phyloP scores from a whole-genome alignment of 306 rosid genomes.

The Cucurbita ficifolia region DNA sequence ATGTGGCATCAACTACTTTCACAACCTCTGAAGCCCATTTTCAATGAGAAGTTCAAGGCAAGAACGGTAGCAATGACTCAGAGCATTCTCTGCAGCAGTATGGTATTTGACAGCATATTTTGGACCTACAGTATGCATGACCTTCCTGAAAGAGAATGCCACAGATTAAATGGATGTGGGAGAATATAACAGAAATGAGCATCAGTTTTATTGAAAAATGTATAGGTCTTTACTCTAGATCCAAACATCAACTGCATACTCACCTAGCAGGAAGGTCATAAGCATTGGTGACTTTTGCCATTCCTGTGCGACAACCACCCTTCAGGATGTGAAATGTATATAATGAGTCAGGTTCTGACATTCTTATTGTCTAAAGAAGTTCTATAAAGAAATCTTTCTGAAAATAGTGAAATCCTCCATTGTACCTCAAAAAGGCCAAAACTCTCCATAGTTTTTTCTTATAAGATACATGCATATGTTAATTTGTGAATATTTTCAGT shows the following conservation, averaged over 20 bases:
- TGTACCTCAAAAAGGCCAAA: background rate
- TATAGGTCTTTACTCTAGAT: background rate
- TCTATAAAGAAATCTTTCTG: background rate
- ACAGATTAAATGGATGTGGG: background rate
- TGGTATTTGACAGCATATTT: conserved; percentile 94
- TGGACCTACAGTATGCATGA: conserved; percentile 96
- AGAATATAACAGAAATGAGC: background rate
- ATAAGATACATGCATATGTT: background rate
- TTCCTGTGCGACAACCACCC: conserved; percentile 99
- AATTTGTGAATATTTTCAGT: background rate
- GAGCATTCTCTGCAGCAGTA: conserved; percentile 96
- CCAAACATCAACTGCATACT: conserved; percentile 9
- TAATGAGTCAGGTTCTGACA: conserved; percentile 10
- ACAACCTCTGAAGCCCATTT: conserved; percentile 67
- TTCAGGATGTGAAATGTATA: conserved; percentile 22
- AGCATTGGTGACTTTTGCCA: conserved; percentile 89
- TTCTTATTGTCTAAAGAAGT: background rate
- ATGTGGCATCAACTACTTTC: conserved; percentile 12
- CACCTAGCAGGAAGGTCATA: conserved; percentile 98
- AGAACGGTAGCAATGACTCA: conserved; percentile 96
- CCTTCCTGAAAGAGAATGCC: conserved; percentile 44
- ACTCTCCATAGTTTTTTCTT: background rate
- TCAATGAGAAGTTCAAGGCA: conserved; percentile 92
- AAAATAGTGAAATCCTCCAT: background rate
- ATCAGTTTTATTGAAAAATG: background rate